Base-by-base conservation (phyloP, 345 rosid genomes). In the Populus tremula region DNA sequence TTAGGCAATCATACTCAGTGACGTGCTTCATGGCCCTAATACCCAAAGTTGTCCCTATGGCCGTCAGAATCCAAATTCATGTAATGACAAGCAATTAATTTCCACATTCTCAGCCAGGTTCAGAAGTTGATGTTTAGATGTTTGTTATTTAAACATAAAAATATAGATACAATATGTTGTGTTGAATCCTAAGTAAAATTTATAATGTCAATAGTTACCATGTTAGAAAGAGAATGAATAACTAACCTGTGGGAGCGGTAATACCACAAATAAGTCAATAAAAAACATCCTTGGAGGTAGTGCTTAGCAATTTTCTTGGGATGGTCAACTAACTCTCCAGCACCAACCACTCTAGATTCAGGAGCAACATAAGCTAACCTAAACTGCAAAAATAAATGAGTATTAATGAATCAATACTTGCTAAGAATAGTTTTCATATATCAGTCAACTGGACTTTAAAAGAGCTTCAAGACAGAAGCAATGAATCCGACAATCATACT, bases 191-290 rank as follows among this genome's bases (percentile, higher is more conserved):
- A 33, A 56, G 25, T 45, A 13, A 27, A 70, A 18, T 14, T 39
- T 62, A 63, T 8, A 29, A 38, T 33, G 18, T 16, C 16, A 49
- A 38, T 25, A 27, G 45, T n/a, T 78, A 70, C 65, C 77, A 53
- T n/a, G 33, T 47, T 45, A 29, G 2, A n/a, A 17, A 21, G 36
- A 23, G 43, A 71, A 31, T 69, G 36, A 79, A 61, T 41, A 83
- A 61, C 89, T 82, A 83, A 95, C 98, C 85, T 95, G 98, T n/a
- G 97, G 98, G 79, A 95, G 87, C 20, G 99, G 99, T 33, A 93
- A 77, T 33, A 89, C 88, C 8, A 88, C 73, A 79, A 89, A 84
- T 16, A 91, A 71, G 83, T 95, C 99, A 5, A 93, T 13, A 20
- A 73, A 70, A 92, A 91, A 72, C 73, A 82, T 79, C 94, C 84